Conservation (phyloP, 768 basidiomycete species). For the Infundibulicybe gibba region DNA sequence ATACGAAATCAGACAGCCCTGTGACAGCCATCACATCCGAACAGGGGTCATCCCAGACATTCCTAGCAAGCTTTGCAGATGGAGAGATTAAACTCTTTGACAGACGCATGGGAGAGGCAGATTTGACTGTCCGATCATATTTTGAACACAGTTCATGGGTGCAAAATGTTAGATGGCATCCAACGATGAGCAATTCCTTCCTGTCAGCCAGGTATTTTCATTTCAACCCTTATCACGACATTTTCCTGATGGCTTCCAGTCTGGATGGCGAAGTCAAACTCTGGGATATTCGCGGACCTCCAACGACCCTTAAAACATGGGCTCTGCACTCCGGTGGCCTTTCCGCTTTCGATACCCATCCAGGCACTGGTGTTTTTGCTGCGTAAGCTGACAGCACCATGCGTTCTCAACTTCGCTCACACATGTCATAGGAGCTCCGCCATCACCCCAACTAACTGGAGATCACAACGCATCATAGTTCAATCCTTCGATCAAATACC, state of each 20-base stretch:
- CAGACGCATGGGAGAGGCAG: conserved; percentile 78
- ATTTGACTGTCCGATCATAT: conserved; percentile 78
- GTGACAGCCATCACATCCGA: conserved; percentile 85
- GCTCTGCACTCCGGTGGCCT: conserved; percentile 69
- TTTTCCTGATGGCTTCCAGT: conserved; percentile 33
- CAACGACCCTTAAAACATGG: conserved; percentile 58
- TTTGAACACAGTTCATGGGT: conserved; percentile 82
- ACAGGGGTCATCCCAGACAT: conserved; percentile 67
- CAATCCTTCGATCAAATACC: conserved; percentile 46
- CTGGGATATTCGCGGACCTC: conserved; percentile 79
- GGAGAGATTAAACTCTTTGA: conserved; percentile 90
- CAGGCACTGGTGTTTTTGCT: conserved; percentile 79
- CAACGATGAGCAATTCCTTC: conserved; percentile 62
- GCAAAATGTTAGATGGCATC: conserved; percentile 85
- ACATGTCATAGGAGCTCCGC: conserved; percentile 47
- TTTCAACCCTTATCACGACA: not conserved
- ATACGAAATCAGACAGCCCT: conserved; percentile 87
- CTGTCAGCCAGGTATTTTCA: conserved; percentile 79
- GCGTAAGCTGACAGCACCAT: conserved; percentile 49
- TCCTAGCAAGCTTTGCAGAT: conserved; percentile 91
- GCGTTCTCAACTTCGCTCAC: conserved; percentile 3
- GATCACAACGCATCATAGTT: conserved; percentile 59
- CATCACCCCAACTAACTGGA: conserved; percentile 57
- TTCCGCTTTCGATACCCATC: conserved; percentile 84
- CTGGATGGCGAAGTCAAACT: conserved; percentile 86